Percentiles rank a stretch among this genome's conserved stretches.
phyloP scores from a whole-genome alignment of 345 rosid genomes.

The Eutrema japonicum region DNA sequence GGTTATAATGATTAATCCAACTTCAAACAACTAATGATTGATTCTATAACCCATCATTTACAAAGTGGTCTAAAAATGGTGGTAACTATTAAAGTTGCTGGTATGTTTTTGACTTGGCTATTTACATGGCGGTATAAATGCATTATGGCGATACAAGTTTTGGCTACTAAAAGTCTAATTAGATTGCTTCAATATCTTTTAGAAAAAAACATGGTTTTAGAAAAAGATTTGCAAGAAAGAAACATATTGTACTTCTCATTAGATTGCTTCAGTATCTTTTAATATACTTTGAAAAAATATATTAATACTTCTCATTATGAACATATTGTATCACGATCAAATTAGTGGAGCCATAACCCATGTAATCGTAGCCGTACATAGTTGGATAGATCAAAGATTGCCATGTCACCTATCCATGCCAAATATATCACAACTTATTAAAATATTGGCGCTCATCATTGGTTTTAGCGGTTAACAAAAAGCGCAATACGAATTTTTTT shows the following conservation, averaged over 20 bases:
- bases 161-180: no score
- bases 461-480: background rate
- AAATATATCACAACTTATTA: background rate
- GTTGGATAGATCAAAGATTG: background rate
- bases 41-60: no score
- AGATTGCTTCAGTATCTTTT: no score
- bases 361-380: constrained; percentile 30
- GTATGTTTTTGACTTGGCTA: background rate
- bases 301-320: no score
- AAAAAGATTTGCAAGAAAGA: no score
- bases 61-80: no score
- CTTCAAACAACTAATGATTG: background rate
- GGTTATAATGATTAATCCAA: background rate
- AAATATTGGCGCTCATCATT: constrained; percentile 28
- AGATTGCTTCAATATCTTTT: no score
- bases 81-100: no score
- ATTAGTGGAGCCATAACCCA: background rate
- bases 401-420: constrained; percentile 40
- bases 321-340: no score
- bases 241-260: no score
- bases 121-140: background rate
- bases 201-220: no score
- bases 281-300: no score
- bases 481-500: background rate
- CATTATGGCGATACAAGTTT: background rate